Base-by-base conservation (phyloP, 176 grass and related monocot genomes). In the Zea luxurians region DNA sequence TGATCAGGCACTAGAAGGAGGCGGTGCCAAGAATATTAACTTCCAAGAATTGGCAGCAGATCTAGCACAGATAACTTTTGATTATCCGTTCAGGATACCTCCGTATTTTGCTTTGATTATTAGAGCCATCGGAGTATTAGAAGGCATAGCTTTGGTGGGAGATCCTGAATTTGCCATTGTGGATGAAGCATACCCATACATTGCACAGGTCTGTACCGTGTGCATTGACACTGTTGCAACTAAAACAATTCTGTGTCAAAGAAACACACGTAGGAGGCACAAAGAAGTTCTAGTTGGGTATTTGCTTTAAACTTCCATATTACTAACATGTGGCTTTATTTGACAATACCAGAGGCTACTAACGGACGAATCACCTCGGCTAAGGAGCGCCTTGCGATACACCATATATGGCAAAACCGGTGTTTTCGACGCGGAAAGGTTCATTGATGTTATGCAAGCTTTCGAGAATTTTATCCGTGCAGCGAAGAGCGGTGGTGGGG, bases 391-490 rank as follows among this genome's bases (percentile, higher is more conserved):
- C 27, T 27, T 27, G 27, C 27, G 27, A 0, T 27, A 27, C 27
- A 27, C 27, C 27, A 27, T 27, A 27, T 27, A 27, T 27, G 27
- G 27, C 27, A 27, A 27, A 83, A 75, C 70, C 37, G 95, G 95
- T 34, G 95, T 98, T 44, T 98, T 98, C 38, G 81, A 98, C 66
- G 95, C 95, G 70, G 95, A 98, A 57, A 94, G 95, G 78, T 98
- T 98, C 82, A 98, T 98, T 47, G 95, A 98, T 88, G 89, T 98
- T 8, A 98, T 98, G 95, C 89, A 98, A 90, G 95, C 95, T 63
- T 98, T 98, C 34, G 95, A 98, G 71, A 98, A 90, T 81, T 98
- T 98, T 62, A 92, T 98, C 71, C 85, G 60, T 64, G 91, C 95
- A 36, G 95, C 95, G 62, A 98, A 94, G 83, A 98, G 95, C 13